These are phyloP conservation scores for Rhododendron henanense DNA, from an alignment of 148 eudicot genomes.

Conservation along the genomic window DNA sequence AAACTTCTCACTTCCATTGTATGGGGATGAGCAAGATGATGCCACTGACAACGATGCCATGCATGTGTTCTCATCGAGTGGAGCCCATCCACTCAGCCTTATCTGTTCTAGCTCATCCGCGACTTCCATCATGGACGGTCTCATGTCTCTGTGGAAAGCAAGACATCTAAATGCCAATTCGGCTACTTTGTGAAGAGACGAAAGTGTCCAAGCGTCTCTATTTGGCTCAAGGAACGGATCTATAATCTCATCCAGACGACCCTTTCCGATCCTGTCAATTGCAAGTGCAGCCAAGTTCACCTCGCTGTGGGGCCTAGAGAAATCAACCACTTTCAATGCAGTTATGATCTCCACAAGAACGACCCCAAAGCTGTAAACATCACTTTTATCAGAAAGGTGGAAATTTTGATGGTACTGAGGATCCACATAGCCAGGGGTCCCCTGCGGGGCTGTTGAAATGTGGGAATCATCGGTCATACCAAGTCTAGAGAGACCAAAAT, in stretches of 20 bases:
- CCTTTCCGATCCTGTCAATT: constrained; percentile 36
- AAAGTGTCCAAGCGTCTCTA: constrained; percentile 30
- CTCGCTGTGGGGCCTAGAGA: constrained; percentile 25
- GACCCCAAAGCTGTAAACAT: constrained; percentile 47
- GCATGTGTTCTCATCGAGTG: constrained; percentile 26
- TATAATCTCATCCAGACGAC: constrained; percentile 38
- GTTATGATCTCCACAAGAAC: constrained; percentile 44
- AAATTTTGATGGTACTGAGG: constrained; percentile 33
- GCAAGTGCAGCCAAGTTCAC: constrained; percentile 44
- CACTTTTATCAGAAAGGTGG: constrained; percentile 37
- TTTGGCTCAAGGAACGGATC: constrained; percentile 38
- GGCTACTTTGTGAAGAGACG: constrained; percentile 40
- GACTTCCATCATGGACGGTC: constrained; percentile 51
- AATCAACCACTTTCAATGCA: constrained; percentile 29
- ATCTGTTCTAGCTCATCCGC: constrained; percentile 39
- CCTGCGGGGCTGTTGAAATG: constrained; percentile 42
- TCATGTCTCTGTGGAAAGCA: constrained; percentile 52
- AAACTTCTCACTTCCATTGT: constrained; percentile 51
- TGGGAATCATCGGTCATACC: constrained; percentile 35
- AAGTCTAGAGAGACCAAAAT: constrained; percentile 41
- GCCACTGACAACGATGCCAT: constrained; percentile 55
- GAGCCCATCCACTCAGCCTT: constrained; percentile 13
- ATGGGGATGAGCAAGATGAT: constrained; percentile 69
- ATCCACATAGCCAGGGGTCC: constrained; percentile 43
- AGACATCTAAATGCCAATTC: constrained; percentile 58